Conservation (phyloP, 148 eudicot genomes). For the Pouteria glomerata region DNA sequence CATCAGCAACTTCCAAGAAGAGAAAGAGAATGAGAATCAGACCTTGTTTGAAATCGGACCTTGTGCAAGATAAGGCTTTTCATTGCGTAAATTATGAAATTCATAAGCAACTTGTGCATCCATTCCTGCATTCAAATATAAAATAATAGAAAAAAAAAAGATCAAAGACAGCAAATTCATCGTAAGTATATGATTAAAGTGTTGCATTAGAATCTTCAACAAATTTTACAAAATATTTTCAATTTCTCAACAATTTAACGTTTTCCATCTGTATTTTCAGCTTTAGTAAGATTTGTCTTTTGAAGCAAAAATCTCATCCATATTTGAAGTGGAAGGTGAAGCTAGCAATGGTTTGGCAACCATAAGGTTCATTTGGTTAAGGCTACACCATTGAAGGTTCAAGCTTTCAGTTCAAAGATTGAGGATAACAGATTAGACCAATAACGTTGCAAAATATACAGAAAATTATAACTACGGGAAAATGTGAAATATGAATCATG, state of each 20-base stretch:
- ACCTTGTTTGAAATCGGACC: conserved; percentile 94
- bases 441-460: not conserved
- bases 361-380: not conserved
- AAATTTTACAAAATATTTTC: not conserved
- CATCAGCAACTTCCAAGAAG: no score
- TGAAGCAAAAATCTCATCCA: not conserved
- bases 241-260: not conserved
- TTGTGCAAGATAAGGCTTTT: conserved; percentile 90
- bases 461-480: not conserved
- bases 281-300: not conserved
- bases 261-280: not conserved
- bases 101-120: conserved; percentile 96
- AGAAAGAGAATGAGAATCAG: not conserved
- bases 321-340: not conserved
- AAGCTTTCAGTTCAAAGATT: not conserved
- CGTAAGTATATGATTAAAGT: not conserved
- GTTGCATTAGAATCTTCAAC: not conserved
- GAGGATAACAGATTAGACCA: not conserved
- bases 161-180: not conserved
- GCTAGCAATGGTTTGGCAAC: not conserved
- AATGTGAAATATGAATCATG: not conserved
- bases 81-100: conserved; percentile 80
- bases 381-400: conserved; percentile 1
- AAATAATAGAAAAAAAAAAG: not conserved
- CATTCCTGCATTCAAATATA: conserved; percentile 52